Conservation (phyloP, 1,139 yeast species). For the Sugiyamaella castrensis region DNA sequence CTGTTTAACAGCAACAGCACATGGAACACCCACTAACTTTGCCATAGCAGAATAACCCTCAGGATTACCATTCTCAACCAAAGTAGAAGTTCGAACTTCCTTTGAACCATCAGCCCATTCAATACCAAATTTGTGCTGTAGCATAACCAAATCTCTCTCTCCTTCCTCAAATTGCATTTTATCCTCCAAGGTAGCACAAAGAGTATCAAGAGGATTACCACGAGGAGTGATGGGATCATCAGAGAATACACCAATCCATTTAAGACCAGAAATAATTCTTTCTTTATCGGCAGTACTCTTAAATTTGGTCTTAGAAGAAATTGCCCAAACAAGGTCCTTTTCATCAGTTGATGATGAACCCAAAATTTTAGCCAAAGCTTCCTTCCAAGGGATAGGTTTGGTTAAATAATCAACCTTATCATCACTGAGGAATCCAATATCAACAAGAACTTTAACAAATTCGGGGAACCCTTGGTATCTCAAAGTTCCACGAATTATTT, state of each 20-base stretch:
- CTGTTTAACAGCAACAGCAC: slow-evolving; percentile 91
- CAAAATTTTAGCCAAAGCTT: slow-evolving; percentile 72
- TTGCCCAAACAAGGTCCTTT: slow-evolving; percentile 69
- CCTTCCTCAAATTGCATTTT: slow-evolving; percentile 95
- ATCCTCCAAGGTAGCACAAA: slow-evolving; percentile 93
- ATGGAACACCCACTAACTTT: slow-evolving; percentile 95
- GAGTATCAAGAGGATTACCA: slow-evolving; percentile 91
- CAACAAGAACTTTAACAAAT: slow-evolving; percentile 91
- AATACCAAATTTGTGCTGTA: slow-evolving; percentile 97
- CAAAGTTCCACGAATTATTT: slow-evolving; percentile 94
- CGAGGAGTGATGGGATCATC: slow-evolving; percentile 74
- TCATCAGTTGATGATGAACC: slow-evolving; percentile 70
- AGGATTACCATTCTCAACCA: slow-evolving; percentile 91
- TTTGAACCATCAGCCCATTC: slow-evolving; percentile 91
- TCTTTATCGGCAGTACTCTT: slow-evolving; percentile 77
- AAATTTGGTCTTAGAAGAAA: slow-evolving; percentile 75
- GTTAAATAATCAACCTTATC: slow-evolving; percentile 56
- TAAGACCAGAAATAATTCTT: slow-evolving; percentile 82
- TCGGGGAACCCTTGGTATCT: slow-evolving; percentile 99
- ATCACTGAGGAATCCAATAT: slow-evolving; percentile 87
- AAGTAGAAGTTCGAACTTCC: slow-evolving; percentile 91
- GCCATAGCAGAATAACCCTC: slow-evolving; percentile 98
- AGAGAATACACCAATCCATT: slow-evolving; percentile 92
- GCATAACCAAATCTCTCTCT: slow-evolving; percentile 91
- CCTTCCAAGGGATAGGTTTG: slow-evolving; percentile 74